Conservation (phyloP, 345 rosid genomes). For the Hibiscus syriacus region DNA sequence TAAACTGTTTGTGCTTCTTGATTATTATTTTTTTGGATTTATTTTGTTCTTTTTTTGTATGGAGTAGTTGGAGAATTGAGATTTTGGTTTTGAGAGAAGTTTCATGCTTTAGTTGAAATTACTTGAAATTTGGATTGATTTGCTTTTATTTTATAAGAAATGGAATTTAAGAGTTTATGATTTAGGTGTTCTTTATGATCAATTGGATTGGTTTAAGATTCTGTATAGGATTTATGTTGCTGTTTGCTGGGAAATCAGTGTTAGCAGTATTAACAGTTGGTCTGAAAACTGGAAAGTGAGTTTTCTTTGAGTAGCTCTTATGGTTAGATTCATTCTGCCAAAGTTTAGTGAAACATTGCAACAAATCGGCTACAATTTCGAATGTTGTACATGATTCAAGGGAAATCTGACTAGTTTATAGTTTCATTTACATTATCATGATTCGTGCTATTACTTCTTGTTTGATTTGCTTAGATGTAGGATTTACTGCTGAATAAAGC, state of each 20-base stretch:
- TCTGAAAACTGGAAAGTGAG: background rate
- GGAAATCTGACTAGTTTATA: background rate
- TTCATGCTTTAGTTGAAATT: background rate
- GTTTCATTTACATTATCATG: background rate
- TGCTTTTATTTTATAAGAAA: background rate
- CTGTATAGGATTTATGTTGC: background rate
- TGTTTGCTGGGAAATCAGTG: too few species aligned
- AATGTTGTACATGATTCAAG: background rate
- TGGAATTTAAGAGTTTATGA: background rate
- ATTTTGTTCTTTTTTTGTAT: too few species aligned
- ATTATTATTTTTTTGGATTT: too few species aligned
- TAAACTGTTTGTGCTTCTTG: too few species aligned
- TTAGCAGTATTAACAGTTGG: background rate
- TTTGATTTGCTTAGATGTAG: background rate
- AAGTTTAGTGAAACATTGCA: background rate
- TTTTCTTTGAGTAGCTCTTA: background rate
- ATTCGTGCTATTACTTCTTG: background rate
- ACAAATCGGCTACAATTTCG: background rate
- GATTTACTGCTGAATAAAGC: background rate
- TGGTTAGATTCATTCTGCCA: background rate
- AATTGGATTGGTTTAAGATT: background rate
- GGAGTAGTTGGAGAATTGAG: background rate
- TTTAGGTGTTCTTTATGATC: background rate
- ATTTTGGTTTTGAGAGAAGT: background rate
- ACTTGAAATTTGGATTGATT: too few species aligned